A percentile compares a stretch with the other conserved stretches of the same genome.
phyloP scores from a whole-genome alignment of 2,329 filamentous ascomycete genomes.

The Exophiala sp. region DNA sequence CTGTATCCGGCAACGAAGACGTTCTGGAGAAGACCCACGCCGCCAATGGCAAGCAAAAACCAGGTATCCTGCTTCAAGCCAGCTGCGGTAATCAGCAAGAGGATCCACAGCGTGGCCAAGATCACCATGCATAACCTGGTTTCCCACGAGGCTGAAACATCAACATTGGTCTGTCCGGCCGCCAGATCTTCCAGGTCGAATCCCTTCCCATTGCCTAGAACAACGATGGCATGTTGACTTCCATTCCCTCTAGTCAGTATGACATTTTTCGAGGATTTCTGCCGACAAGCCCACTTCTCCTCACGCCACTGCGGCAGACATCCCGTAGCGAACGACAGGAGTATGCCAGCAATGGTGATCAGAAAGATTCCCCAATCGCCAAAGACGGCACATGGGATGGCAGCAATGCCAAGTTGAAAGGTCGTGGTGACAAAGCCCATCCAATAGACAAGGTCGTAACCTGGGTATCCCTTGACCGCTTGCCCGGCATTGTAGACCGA shows the following conservation, averaged over 20 bases:
- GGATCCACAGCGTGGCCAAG: constrained; percentile 34
- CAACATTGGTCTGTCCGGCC: constrained; percentile 10
- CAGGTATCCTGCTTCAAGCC: constrained; percentile 35
- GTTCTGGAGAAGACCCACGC: constrained; percentile 38
- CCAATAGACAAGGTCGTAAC: constrained; percentile 23
- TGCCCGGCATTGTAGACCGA: constrained; percentile 21
- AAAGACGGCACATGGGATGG: constrained; percentile 31
- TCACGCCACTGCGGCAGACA: constrained; percentile 38
- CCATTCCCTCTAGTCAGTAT: constrained; percentile 39
- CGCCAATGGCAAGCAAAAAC: constrained; percentile 36
- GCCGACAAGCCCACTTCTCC: constrained; percentile 39
- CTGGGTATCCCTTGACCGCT: constrained; percentile 13
- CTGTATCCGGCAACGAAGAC: constrained; percentile 32
- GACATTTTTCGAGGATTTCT: constrained; percentile 26
- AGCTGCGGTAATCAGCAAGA: constrained; percentile 36
- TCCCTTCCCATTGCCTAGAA: constrained; percentile 32
- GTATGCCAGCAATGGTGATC: constrained; percentile 34
- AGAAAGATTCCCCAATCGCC: constrained; percentile 37
- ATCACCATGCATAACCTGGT: constrained; percentile 25
- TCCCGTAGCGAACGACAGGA: constrained; percentile 33
- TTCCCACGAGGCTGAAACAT: constrained; percentile 12
- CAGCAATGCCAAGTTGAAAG: constrained; percentile 34
- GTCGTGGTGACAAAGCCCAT: constrained; percentile 29
- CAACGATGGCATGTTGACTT: constrained; percentile 34
- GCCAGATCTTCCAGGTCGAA: constrained; percentile 40